Evolutionary conservation across 2,329 filamentous ascomycete species (phyloP).

Genomic region (Diaporthe citriasiana): DNA sequence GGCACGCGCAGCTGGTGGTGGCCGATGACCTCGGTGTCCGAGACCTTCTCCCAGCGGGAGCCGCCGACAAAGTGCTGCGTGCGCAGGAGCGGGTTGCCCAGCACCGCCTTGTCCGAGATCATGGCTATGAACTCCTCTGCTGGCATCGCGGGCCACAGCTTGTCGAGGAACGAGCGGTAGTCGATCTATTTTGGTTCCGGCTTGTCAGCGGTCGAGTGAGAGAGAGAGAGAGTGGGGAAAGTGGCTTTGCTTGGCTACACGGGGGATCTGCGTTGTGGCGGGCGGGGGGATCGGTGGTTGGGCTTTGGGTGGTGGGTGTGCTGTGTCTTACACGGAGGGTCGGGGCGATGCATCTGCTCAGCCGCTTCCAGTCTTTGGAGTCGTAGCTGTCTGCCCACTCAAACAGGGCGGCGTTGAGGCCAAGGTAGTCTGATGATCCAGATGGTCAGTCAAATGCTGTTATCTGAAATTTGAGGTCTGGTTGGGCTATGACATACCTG

Average conservation of each 20-base stretch:
- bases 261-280: conserved; percentile 7
- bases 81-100: conserved; percentile 72
- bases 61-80: conserved; percentile 76
- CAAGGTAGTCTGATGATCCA: conserved; percentile 45
- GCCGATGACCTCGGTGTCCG: conserved; percentile 71
- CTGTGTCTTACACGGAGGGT: conserved; percentile 60
- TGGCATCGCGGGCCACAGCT: conserved; percentile 72
- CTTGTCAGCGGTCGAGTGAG: conserved; percentile 18
- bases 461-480: background rate
- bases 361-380: conserved; percentile 74
- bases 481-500: conserved; percentile 31
- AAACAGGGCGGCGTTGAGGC: conserved; percentile 46
- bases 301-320: background rate
- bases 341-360: conserved; percentile 73
- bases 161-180: conserved; percentile 75
- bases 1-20: conserved; percentile 73
- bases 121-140: conserved; percentile 73
- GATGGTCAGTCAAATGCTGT: background rate
- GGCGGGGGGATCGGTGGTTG: conserved; percentile 2
- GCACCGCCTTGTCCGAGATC: conserved; percentile 68
- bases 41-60: conserved; percentile 69
- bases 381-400: conserved; percentile 69
- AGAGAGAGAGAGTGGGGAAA: background rate
- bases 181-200: conserved; percentile 68
- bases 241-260: background rate